These are phyloP conservation scores for Picochlorum sp. DNA, from an alignment of 139 green algal genomes.

Conservation along the genomic window DNA sequence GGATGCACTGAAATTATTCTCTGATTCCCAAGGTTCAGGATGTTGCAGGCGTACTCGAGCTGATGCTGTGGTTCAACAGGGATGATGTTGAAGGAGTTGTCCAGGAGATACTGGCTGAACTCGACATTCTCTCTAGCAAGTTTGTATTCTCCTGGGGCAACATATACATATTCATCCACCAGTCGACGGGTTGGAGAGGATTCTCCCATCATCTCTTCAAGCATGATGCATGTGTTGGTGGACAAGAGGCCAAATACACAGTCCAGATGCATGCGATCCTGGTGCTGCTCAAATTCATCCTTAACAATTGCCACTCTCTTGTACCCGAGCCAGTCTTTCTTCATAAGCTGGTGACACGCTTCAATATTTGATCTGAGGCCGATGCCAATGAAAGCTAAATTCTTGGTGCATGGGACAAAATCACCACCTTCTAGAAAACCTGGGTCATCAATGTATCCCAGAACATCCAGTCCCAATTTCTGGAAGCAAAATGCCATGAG, in stretches of 20 bases:
- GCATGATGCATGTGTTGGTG: conserved; percentile 78
- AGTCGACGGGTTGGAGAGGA: conserved; percentile 58
- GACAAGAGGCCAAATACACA: conserved; percentile 86
- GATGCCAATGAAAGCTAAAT: conserved; percentile 74
- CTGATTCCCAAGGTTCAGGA: conserved; percentile 78
- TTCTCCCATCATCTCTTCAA: conserved; percentile 77
- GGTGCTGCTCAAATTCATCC: conserved; percentile 83
- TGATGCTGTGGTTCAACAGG: conserved; percentile 75
- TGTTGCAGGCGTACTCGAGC: conserved; percentile 86
- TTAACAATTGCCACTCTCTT: conserved; percentile 73
- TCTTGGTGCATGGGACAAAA: conserved; percentile 73
- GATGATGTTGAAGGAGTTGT: conserved; percentile 85
- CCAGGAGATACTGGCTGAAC: conserved; percentile 68
- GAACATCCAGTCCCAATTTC: conserved; percentile 75
- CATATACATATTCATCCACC: conserved; percentile 33
- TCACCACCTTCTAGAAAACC: conserved; percentile 92
- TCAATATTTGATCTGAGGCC: conserved; percentile 84
- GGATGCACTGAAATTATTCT: conserved; percentile 78
- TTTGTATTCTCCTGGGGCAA: conserved; percentile 6
- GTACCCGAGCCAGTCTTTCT: conserved; percentile 74
- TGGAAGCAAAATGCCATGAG: conserved; percentile 84
- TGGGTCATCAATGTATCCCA: conserved; percentile 58
- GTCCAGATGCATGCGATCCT: conserved; percentile 97
- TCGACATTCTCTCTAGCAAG: conserved; percentile 44
- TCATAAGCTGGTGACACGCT: conserved; percentile 82